Percentiles rank a stretch among this genome's conserved stretches.
phyloP scores from a whole-genome alignment of 306 rosid genomes.

The Vicia sativa region DNA sequence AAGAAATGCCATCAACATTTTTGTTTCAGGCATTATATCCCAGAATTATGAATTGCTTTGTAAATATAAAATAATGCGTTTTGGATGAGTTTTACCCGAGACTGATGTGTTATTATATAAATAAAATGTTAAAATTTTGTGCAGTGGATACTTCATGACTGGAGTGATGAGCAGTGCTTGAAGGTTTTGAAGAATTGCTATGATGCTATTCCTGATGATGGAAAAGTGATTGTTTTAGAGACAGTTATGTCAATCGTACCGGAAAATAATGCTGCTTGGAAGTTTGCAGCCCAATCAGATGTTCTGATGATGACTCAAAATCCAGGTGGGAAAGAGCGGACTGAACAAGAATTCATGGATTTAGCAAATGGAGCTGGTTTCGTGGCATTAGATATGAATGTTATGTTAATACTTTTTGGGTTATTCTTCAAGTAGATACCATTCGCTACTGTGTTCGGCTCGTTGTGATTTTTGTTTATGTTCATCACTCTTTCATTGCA shows the following conservation, averaged over 20 bases:
- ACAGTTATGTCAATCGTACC: slow-evolving; percentile 39
- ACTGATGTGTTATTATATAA: background rate
- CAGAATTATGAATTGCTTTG: background rate
- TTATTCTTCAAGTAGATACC: slow-evolving; percentile 53
- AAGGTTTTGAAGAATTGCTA: slow-evolving; percentile 56
- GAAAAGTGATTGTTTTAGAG: slow-evolving; percentile 59
- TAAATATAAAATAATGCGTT: background rate
- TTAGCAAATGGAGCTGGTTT: slow-evolving; percentile 57
- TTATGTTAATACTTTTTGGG: slow-evolving; percentile 42
- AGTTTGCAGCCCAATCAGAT: slow-evolving; percentile 28
- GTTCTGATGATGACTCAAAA: slow-evolving; percentile 55
- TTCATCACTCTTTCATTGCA: background rate
- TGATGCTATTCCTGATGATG: slow-evolving; percentile 49
- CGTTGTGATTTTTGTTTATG: background rate
- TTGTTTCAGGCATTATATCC: background rate
- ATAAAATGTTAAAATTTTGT: background rate
- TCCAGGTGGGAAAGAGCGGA: slow-evolving; percentile 61
- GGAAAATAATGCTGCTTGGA: slow-evolving; percentile 32
- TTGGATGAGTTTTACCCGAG: slow-evolving; percentile 1
- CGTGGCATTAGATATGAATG: slow-evolving; percentile 47
- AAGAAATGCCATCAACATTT: background rate
- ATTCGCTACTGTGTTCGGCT: background rate
- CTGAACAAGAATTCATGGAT: slow-evolving; percentile 45
- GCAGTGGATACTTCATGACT: slow-evolving; percentile 49
- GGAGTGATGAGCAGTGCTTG: slow-evolving; percentile 45